Percentiles rank a stretch among this genome's conserved stretches.
Conservation (phyloP, 1,284 basidiomycete genomes). For the Ceratobasidium papillatum region DNA sequence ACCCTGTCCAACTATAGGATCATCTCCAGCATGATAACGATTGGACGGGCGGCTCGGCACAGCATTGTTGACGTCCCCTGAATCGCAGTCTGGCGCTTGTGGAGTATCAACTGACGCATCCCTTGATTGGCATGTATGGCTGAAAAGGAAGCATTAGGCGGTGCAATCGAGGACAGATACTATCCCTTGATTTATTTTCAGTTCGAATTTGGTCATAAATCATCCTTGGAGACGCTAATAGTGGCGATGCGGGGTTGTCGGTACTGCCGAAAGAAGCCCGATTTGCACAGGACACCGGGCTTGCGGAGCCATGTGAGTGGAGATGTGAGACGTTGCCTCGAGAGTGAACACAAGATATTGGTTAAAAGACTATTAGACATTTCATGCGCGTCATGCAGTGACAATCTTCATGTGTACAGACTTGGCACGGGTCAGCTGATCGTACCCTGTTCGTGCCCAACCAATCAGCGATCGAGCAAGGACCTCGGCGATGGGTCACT, state of each 20-base stretch:
- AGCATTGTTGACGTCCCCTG: neutral
- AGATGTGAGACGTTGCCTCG: neutral
- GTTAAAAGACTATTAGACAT: neutral
- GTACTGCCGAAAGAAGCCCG: neutral
- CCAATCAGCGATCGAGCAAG: neutral
- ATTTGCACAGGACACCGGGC: neutral
- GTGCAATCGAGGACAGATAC: neutral
- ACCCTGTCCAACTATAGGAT: neutral
- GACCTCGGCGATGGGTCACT: conserved; percentile 49
- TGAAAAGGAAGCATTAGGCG: neutral
- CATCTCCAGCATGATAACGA: neutral
- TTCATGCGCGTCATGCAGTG: conserved; percentile 27
- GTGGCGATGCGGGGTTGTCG: neutral
- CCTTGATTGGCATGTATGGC: neutral
- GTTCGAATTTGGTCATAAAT: neutral
- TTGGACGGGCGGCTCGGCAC: conserved; percentile 20
- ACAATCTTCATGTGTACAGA: conserved; percentile 74
- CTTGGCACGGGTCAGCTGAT: conserved; percentile 79
- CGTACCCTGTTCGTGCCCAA: conserved; percentile 63
- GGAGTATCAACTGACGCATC: neutral
- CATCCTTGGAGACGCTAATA: neutral
- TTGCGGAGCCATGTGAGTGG: neutral
- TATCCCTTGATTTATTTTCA: neutral
- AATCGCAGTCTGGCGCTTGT: neutral
- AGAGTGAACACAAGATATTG: neutral